Conservation (phyloP, 495 filamentous ascomycete genomes). For the Podospora pseudocomata region DNA sequence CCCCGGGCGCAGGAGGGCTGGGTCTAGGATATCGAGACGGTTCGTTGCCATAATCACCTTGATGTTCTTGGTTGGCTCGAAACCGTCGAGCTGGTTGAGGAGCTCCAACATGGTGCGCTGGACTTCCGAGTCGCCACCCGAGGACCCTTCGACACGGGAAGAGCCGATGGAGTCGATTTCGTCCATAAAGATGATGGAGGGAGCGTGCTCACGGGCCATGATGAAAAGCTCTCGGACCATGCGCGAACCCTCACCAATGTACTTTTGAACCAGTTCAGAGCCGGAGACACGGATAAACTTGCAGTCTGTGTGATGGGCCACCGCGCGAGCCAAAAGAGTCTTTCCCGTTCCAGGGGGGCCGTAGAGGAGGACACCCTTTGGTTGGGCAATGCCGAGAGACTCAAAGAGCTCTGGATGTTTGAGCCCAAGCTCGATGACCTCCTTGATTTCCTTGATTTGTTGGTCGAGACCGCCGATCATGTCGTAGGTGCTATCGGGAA, state of each 20-base stretch:
- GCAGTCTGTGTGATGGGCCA: constrained; percentile 97
- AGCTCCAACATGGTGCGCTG: constrained; percentile 99
- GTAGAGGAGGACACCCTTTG: constrained; percentile 95
- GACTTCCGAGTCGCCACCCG: constrained; percentile 96
- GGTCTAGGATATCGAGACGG: constrained; percentile 93
- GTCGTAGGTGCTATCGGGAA: constrained; percentile 99
- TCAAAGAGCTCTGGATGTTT: constrained; percentile 99
- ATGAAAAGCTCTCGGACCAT: constrained; percentile 99
- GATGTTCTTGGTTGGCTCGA: constrained; percentile 99
- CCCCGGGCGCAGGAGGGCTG: constrained; percentile 86
- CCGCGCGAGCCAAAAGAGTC: constrained; percentile 90
- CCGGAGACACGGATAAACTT: constrained; percentile 98
- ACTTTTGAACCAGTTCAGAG: constrained; percentile 96
- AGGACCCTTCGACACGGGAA: constrained; percentile 90
- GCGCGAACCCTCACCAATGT: constrained; percentile 95
- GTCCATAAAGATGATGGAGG: constrained; percentile 99
- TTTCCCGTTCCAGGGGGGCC: constrained; percentile 97
- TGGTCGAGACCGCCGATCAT: constrained; percentile 99
- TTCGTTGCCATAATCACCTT: constrained; percentile 99
- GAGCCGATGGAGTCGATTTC: constrained; percentile 99
- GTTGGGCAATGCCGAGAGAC: constrained; percentile 95
- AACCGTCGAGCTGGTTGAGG: constrained; percentile 96
- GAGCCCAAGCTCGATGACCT: constrained; percentile 97
- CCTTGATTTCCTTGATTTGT: constrained; percentile 99
- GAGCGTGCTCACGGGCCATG: constrained; percentile 97